Evolutionary conservation across 768 basidiomycete genomes (phyloP).

Genomic region (Serendipita vermifera): DNA sequence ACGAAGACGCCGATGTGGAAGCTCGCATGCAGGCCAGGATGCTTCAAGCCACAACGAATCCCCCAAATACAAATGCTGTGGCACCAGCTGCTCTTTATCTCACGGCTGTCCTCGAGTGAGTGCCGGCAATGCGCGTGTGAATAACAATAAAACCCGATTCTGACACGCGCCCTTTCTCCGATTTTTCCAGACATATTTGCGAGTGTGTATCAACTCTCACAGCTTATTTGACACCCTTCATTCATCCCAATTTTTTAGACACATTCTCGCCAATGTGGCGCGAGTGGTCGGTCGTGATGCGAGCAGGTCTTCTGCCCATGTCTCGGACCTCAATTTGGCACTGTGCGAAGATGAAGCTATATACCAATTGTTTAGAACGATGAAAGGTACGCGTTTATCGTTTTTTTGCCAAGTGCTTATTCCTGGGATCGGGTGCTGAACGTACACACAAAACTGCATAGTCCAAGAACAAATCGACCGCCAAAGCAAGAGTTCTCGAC

Average conservation of each 20-base stretch:
- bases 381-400: constrained; percentile 51
- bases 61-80: constrained; percentile 41
- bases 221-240: constrained; percentile 9
- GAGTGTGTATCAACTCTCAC: constrained; percentile 71
- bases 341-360: constrained; percentile 83
- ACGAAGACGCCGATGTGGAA: constrained; percentile 60
- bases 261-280: constrained; percentile 71
- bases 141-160: constrained; percentile 1
- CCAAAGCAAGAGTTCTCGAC: constrained; percentile 33
- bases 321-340: constrained; percentile 74
- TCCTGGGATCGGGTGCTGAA: background rate
- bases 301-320: constrained; percentile 57
- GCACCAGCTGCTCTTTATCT: constrained; percentile 80
- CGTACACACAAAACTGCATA: constrained; percentile 24
- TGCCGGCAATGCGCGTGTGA: constrained; percentile 18
- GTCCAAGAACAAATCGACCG: constrained; percentile 70
- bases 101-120: constrained; percentile 88
- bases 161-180: constrained; percentile 12
- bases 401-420: background rate
- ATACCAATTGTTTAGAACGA: constrained; percentile 70
- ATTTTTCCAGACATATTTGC: constrained; percentile 56
- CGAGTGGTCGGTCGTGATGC: constrained; percentile 79
- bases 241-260: constrained; percentile 35
- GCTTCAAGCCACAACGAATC: constrained; percentile 33
- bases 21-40: constrained; percentile 50